Base-by-base conservation (phyloP, 129 eudicot genomes). In the Sambucus nigra region DNA sequence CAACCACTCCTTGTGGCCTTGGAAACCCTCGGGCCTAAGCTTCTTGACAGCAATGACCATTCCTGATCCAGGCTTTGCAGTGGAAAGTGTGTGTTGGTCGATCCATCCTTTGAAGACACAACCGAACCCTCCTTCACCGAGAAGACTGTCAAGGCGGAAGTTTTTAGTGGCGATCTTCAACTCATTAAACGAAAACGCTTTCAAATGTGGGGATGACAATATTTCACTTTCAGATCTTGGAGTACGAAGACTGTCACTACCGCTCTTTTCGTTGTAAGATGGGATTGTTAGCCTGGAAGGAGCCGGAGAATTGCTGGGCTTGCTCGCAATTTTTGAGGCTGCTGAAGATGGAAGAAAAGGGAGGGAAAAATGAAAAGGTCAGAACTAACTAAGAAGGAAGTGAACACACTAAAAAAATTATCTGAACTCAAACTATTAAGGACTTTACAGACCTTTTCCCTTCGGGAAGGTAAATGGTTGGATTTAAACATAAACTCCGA, bases 51-150 rank as follows among this genome's bases (percentile, higher is more conserved):
- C 98, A 75, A 89, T 73, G 45, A 89, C 94, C 51, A 77, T 68
- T 42, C 98, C 98, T 10, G 94, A 89, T 48, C 98, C 98, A n/a
- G 95, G 95, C 66, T 67, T 89, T 17, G 94, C 69, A 64, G 95
- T 80, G 52, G 73, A 51, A 48, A 71, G 86, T 2, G 80, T 84
- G 22, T 64, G 52, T 57, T 81, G 81, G 32, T 89, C 94, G 25
- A 89, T 85, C 98, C 98, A 89, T 39, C 98, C 98, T 64, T 89
- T 89, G 60, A 68, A 89, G 55, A 89, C 98, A 63, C 65, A 85
- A 39, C 98, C 98, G 8, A 89, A 89, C 47, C 98, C 98, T 19
- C 98, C 98, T 71, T 89, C 98, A 18, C 98, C 98, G n/a, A 89
- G 87, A 69, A 89, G 94, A 67, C 87, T 80, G 28, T 88, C 92